Conservation (phyloP, 345 rosid species). For the Camelina neglecta region DNA sequence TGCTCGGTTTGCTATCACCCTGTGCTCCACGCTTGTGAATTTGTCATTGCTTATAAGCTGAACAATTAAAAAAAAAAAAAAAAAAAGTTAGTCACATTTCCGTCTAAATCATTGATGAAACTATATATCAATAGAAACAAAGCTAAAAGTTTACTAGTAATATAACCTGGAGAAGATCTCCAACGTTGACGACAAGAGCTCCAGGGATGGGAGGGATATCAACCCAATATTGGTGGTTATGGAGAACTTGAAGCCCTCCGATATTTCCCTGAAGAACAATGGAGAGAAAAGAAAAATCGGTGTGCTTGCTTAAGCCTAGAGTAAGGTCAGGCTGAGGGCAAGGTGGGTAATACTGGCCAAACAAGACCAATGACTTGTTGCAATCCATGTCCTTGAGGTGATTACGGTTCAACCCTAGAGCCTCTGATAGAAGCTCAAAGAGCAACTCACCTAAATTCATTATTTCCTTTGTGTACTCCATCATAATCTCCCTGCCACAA, state of each 20-base stretch:
- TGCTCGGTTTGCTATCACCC: neutral
- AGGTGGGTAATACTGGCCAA: neutral
- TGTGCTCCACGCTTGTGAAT: neutral
- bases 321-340: neutral
- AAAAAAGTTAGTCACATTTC: neutral
- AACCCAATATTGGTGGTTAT: neutral
- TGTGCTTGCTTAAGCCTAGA: neutral
- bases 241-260: neutral
- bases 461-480: slow-evolving; percentile 41
- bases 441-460: slow-evolving; percentile 39
- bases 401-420: slow-evolving; percentile 47
- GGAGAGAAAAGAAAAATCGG: neutral
- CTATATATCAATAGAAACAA: no score
- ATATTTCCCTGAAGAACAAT: neutral
- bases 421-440: slow-evolving; percentile 54
- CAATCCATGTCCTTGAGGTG: slow-evolving; percentile 48
- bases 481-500: slow-evolving; percentile 39
- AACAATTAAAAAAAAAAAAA: neutral
- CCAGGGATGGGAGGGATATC: neutral
- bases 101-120: neutral
- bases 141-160: no score
- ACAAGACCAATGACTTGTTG: neutral
- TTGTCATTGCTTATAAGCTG: neutral
- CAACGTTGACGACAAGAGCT: neutral
- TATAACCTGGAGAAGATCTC: neutral